These are phyloP conservation scores for Tulasnella sp. DNA, from an alignment of 768 basidiomycete genomes.

Conservation along the genomic window DNA sequence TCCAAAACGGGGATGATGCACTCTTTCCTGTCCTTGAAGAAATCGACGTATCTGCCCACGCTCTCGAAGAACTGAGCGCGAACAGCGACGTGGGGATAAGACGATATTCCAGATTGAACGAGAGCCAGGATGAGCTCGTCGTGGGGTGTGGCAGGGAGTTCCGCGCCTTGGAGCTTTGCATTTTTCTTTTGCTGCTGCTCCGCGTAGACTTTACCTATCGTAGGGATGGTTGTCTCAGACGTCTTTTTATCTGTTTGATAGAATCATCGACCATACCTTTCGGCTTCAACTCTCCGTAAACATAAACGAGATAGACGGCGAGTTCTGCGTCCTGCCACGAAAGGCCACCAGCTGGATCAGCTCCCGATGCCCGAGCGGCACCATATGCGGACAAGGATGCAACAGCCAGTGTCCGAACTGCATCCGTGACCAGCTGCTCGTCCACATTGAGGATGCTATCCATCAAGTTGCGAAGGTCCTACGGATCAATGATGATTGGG, in stretches of 20 bases:
- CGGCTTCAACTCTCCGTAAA: slow-evolving; percentile 80
- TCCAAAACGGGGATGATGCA: slow-evolving; percentile 85
- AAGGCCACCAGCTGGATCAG: slow-evolving; percentile 47
- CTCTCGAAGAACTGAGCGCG: slow-evolving; percentile 93
- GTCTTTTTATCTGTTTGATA: not conserved
- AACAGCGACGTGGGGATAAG: slow-evolving; percentile 83
- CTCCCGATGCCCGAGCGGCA: slow-evolving; percentile 47
- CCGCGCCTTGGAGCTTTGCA: slow-evolving; percentile 70
- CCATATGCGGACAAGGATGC: slow-evolving; percentile 73
- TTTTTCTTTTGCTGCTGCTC: slow-evolving; percentile 69
- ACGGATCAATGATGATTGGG: slow-evolving; percentile 22
- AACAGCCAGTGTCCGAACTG: slow-evolving; percentile 71
- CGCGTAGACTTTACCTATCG: slow-evolving; percentile 84
- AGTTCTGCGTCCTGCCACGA: slow-evolving; percentile 95
- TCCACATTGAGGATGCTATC: slow-evolving; percentile 88
- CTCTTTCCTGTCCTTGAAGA: slow-evolving; percentile 92
- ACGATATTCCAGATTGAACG: slow-evolving; percentile 78
- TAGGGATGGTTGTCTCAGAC: slow-evolving; percentile 48
- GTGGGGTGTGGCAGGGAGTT: slow-evolving; percentile 83
- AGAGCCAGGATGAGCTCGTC: slow-evolving; percentile 88
- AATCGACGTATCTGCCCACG: slow-evolving; percentile 88
- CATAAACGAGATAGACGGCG: slow-evolving; percentile 88
- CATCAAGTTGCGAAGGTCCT: slow-evolving; percentile 86
- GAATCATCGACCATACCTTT: slow-evolving; percentile 59
- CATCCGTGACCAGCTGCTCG: slow-evolving; percentile 77